These are phyloP conservation scores for Chimonanthus praecox DNA, from an alignment of 164 flowering plant genomes.

Conservation along the genomic window DNA sequence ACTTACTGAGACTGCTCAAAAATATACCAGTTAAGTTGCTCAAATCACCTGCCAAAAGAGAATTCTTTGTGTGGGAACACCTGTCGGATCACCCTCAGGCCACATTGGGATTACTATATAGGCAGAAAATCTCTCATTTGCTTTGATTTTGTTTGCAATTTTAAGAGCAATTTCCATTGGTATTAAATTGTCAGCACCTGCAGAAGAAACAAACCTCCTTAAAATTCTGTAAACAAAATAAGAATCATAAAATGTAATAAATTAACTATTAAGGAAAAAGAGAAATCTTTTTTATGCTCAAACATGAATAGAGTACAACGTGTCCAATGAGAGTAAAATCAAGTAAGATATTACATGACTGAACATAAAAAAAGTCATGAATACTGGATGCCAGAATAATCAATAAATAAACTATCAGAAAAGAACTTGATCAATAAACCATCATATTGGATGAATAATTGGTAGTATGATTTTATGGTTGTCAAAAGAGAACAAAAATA, in stretches of 20 bases:
- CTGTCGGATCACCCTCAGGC: conserved; percentile 97
- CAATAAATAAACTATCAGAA: too few species aligned
- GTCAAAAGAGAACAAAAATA: background rate
- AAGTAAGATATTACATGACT: background rate
- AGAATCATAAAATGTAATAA: too few species aligned
- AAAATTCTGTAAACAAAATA: background rate
- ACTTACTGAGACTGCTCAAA: too few species aligned
- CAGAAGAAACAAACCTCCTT: conserved; percentile 3
- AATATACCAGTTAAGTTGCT: background rate
- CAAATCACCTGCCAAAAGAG: conserved; percentile 84
- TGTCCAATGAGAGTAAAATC: background rate
- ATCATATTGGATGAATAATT: background rate
- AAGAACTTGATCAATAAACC: background rate
- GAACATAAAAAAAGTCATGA: too few species aligned
- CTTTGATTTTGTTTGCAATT: conserved; percentile 82
- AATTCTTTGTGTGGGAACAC: conserved; percentile 83
- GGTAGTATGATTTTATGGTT: background rate
- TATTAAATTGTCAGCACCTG: conserved; percentile 94
- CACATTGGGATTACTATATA: conserved; percentile 93
- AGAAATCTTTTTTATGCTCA: too few species aligned
- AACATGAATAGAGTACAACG: background rate
- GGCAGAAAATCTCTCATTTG: conserved; percentile 85
- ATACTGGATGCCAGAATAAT: too few species aligned
- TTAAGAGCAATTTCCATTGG: conserved; percentile 98
- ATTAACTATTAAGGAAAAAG: background rate